A percentile compares a stretch with the other conserved stretches of the same genome.
Conservation (phyloP, 106 monocot genomes). For the Xerophyta viscosa region DNA sequence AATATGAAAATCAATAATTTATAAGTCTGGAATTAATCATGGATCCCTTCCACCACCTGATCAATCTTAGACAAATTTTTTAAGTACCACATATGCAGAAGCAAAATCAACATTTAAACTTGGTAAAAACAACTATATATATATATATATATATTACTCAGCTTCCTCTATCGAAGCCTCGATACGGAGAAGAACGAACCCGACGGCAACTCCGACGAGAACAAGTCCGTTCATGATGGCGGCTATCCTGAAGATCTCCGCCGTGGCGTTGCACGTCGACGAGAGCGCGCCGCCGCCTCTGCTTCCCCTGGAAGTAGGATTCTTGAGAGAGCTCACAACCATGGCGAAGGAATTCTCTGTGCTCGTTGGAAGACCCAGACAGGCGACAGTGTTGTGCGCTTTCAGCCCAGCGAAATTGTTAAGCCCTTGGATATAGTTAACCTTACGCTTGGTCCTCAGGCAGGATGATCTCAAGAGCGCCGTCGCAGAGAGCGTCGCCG, state of each 20-base stretch:
- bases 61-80: too few relatives aligned
- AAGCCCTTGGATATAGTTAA: constrained; percentile 18
- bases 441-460: constrained; percentile 5
- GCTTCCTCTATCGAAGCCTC: constrained; percentile 50
- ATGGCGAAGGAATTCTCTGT: constrained; percentile 27
- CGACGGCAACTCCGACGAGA: constrained; percentile 61
- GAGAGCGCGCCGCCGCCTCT: constrained; percentile 29
- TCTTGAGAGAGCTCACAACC: constrained; percentile 27
- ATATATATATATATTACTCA: constrained; percentile 7
- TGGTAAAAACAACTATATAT: too few relatives aligned
- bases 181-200: constrained; percentile 60
- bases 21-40: too few relatives aligned
- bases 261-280: constrained; percentile 37
- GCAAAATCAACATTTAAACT: too few relatives aligned
- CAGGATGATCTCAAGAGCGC: background rate
- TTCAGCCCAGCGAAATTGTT: constrained; percentile 35
- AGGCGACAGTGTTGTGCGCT: constrained; percentile 16
- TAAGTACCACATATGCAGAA: too few relatives aligned
- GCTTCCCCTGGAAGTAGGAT: background rate
- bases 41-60: too few relatives aligned
- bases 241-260: constrained; percentile 64
- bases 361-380: constrained; percentile 31
- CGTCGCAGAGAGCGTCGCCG: constrained; percentile 7
- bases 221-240: constrained; percentile 62
- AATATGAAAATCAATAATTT: too few relatives aligned